Conservation (phyloP, 2,329 filamentous ascomycete species). For the Fusarium compactum region DNA sequence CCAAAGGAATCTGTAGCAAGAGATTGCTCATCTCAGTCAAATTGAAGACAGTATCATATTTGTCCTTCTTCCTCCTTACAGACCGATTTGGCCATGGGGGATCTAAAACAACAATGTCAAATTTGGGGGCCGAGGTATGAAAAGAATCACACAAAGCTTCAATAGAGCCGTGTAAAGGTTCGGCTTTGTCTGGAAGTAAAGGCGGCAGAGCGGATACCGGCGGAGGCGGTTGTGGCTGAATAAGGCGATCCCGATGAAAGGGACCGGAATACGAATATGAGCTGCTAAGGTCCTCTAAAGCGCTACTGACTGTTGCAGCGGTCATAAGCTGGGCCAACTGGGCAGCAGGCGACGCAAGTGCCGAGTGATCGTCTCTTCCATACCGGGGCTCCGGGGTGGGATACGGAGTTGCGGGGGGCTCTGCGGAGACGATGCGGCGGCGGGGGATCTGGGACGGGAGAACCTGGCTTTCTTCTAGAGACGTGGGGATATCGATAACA, state of each 20-base stretch:
- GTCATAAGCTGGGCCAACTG: constrained; percentile 68
- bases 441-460: constrained; percentile 52
- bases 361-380: constrained; percentile 46
- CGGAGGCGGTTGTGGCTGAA: constrained; percentile 15
- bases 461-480: constrained; percentile 75
- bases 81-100: constrained; percentile 87
- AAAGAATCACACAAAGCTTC: constrained; percentile 57
- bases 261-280: constrained; percentile 54
- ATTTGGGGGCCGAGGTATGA: constrained; percentile 60
- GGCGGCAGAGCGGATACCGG: constrained; percentile 18
- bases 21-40: constrained; percentile 62
- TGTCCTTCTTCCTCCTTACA: constrained; percentile 68
- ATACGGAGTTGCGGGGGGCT: constrained; percentile 60
- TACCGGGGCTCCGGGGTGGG: constrained; percentile 63
- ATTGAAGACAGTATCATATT: constrained; percentile 62
- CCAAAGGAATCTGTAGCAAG: constrained; percentile 68
- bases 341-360: constrained; percentile 56
- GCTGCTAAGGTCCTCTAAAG: constrained; percentile 55
- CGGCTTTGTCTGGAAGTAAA: constrained; percentile 57
- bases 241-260: constrained; percentile 60
- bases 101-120: constrained; percentile 78
- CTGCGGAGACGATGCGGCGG: constrained; percentile 60
- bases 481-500: constrained; percentile 76
- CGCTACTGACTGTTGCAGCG: constrained; percentile 58
- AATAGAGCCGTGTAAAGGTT: constrained; percentile 63